A percentile compares a stretch with the other conserved stretches of the same genome.
Evolutionary conservation across 139 green algal genomes (phyloP).

Genomic region (Ulvella scutata): DNA sequence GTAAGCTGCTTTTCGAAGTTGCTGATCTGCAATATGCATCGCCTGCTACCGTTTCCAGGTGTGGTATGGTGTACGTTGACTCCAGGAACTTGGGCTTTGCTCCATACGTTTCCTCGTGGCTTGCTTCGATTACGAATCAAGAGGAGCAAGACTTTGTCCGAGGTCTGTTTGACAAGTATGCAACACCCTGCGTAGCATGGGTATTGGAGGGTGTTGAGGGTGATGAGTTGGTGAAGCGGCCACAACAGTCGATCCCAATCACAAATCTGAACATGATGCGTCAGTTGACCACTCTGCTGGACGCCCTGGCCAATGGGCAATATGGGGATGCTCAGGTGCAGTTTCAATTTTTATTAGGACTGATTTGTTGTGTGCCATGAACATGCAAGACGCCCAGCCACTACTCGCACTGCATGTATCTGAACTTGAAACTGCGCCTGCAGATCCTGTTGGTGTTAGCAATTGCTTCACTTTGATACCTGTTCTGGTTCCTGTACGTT

Average conservation of each 20-base stretch:
- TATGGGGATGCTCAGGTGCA: slow-evolving; percentile 11
- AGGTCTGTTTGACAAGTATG: slow-evolving; percentile 65
- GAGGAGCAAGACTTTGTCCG: slow-evolving; percentile 31
- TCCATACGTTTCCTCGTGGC: slow-evolving; percentile 60
- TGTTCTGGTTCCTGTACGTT: no score
- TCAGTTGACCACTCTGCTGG: slow-evolving; percentile 62
- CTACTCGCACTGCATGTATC: no score
- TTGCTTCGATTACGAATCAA: slow-evolving; percentile 21
- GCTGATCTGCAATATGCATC: slow-evolving; percentile 42
- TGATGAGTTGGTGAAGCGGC: slow-evolving; percentile 49
- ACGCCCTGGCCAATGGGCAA: slow-evolving; percentile 29
- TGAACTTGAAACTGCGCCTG: no score
- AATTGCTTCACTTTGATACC: no score
- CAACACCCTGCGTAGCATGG: slow-evolving; percentile 41
- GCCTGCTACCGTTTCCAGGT: slow-evolving; percentile 59
- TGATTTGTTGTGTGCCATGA: no score
- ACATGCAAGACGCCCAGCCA: no score
- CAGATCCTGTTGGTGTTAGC: no score
- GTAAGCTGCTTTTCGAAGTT: slow-evolving; percentile 70
- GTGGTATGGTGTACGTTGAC: slow-evolving; percentile 85
- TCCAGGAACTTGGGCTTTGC: slow-evolving; percentile 68
- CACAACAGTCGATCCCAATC: slow-evolving; percentile 42
- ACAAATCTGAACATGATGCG: slow-evolving; percentile 68
- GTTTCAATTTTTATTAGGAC: not conserved
- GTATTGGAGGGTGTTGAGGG: slow-evolving; percentile 57